A percentile compares a stretch with the other conserved stretches of the same genome.
These are phyloP conservation scores for Colletotrichum gloeosporioides DNA, from an alignment of 2,329 filamentous ascomycete genomes.

Conservation along the genomic window DNA sequence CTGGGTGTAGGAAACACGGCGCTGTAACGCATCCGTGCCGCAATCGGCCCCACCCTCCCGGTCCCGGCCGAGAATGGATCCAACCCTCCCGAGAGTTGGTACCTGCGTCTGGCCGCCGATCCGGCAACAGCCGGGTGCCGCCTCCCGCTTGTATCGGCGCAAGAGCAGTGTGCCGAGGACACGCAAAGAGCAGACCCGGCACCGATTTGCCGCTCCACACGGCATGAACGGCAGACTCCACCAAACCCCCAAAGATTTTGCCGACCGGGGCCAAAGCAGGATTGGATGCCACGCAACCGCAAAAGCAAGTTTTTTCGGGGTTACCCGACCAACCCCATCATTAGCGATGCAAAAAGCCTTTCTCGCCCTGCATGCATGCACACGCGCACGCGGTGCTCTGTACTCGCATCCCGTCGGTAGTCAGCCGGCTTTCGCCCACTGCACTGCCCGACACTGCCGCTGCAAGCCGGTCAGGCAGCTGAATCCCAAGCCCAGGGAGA, in stretches of 20 bases:
- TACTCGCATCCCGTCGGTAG: neutral
- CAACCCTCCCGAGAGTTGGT: neutral
- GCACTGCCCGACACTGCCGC: neutral
- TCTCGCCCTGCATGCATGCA: neutral
- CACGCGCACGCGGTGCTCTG: neutral
- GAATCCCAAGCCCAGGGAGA: neutral
- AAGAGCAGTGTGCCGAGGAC: accelerated
- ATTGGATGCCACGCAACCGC: neutral
- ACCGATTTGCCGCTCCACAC: neutral
- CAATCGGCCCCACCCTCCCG: neutral
- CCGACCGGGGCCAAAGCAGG: neutral
- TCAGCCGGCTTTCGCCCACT: neutral
- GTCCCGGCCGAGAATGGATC: neutral
- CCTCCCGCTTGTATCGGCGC: neutral
- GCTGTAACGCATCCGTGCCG: neutral
- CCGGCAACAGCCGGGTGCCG: neutral
- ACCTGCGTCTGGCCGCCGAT: neutral
- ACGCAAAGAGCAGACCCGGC: accelerated
- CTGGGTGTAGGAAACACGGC: neutral
- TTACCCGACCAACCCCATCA: neutral
- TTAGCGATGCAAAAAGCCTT: neutral
- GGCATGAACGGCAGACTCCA: neutral
- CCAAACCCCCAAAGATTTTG: neutral
- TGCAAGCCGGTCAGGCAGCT: neutral
- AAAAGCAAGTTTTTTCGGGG: neutral